A percentile compares a stretch with the other conserved stretches of the same genome.
Conservation (phyloP, 345 rosid species). For the Balakata baccata region DNA sequence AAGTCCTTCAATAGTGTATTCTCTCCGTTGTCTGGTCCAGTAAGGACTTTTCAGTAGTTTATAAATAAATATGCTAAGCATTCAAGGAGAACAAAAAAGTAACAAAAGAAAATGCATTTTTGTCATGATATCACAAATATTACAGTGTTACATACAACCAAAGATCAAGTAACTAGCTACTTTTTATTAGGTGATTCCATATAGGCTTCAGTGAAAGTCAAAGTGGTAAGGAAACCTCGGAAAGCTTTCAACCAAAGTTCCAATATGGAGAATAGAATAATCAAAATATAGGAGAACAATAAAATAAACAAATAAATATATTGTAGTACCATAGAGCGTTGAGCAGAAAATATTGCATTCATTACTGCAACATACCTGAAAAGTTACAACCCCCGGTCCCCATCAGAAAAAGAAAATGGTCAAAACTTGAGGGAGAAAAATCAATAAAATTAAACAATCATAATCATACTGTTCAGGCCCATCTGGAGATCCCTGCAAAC, state of each 20-base stretch:
- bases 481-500: conserved; percentile 97
- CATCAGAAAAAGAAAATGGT: conserved; percentile 14
- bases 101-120: background rate
- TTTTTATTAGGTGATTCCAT: background rate
- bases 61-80: background rate
- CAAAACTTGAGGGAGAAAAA: conserved; percentile 15
- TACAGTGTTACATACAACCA: background rate
- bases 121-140: background rate
- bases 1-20: background rate
- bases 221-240: background rate
- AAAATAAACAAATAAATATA: background rate
- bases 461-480: conserved; percentile 90
- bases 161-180: background rate
- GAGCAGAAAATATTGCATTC: conserved; percentile 96
- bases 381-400: background rate
- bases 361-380: conserved; percentile 93
- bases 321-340: conserved; percentile 68
- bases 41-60: background rate
- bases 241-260: background rate
- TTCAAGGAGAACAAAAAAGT: background rate
- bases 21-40: background rate
- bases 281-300: background rate
- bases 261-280: background rate
- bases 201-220: background rate
- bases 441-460: conserved; percentile 11